Evolutionary conservation across 2,329 filamentous ascomycete genomes (phyloP).

Genomic region (Aureobasidium zeae): DNA sequence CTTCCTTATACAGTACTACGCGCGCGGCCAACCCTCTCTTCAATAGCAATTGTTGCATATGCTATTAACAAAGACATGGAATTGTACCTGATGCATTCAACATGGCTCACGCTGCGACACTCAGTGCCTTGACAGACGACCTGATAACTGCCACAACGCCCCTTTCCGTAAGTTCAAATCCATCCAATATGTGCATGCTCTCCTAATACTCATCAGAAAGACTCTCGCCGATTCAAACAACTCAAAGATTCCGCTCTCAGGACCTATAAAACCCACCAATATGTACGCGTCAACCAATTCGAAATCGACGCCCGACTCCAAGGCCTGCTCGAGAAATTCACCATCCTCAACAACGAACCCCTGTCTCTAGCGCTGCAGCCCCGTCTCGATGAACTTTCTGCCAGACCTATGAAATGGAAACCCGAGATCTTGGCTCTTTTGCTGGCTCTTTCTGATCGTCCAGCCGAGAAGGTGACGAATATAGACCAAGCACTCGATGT

Average conservation of each 20-base stretch:
- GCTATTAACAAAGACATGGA: not conserved
- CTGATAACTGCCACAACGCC: conserved; percentile 59
- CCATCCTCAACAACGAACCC: conserved; percentile 67
- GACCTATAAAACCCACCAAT: conserved; percentile 33
- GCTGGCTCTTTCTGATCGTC: conserved; percentile 71
- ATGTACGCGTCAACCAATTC: conserved; percentile 41
- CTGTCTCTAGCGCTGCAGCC: conserved; percentile 60
- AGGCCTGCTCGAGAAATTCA: conserved; percentile 73
- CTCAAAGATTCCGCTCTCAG: conserved; percentile 33
- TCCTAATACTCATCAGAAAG: conserved; percentile 9
- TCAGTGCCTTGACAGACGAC: conserved; percentile 59
- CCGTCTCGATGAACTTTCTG: conserved; percentile 51
- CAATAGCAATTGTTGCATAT: too few species aligned
- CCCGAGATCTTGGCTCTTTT: conserved; percentile 74
- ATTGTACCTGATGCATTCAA: conserved; percentile 3
- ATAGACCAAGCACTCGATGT: conserved; percentile 32
- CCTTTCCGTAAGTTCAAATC: too few species aligned
- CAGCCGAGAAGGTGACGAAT: conserved; percentile 59
- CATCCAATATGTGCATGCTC: not conserved
- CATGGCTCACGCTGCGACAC: conserved; percentile 65
- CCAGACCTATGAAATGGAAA: conserved; percentile 52
- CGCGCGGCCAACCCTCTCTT: not conserved
- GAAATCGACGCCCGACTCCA: conserved; percentile 34
- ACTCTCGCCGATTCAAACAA: conserved; percentile 26
- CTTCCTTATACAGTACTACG: not conserved